Base-by-base conservation (phyloP, 345 rosid genomes). In the Crucihimalaya himalaica region DNA sequence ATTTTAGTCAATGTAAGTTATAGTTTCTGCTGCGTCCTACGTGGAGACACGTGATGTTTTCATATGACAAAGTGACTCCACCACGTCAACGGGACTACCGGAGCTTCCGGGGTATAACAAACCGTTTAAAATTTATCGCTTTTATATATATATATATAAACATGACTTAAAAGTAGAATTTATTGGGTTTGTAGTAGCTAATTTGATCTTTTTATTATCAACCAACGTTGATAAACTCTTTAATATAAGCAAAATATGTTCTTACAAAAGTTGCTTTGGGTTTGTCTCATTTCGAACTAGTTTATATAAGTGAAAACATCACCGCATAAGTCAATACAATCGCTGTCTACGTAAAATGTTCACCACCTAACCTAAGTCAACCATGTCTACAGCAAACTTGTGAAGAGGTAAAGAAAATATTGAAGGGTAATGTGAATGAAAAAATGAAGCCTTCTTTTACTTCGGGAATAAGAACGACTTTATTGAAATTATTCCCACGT, bases 21-120 rank as follows among this genome's bases (percentile, higher is more conserved):
- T 27, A 62, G 6, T 52, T 40, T 74, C 45, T 35, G 66, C 73
- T 59, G 37, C 42, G 4, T 48, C 70, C 54, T 72, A 82, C 82
- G 84, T 83, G 86, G 84, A 68, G 68, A 63, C 66, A 80, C 72
- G 79, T 80, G 25, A 23, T 23, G 25, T 23, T 2, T 23, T 23
- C 25, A 23, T 23, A 23, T 23, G 25, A 23, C 39, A 18, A 56
- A 25, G 56, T 8, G 39, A 57, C 52, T 58, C 9, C 21, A 9
- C 79, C 56, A 68, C 74, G 79, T 59, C 72, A 63, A 35, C 71
- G 51, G 20, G 25, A 23, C 34, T 4, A 66, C 71, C 64, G 58
- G 58, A 35, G 53, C 51, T 27, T 23, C 54, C 25, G 25, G 2
- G 25, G 25, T 23, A 23, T 23, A 23, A 23, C 25, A 23, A 23